A percentile compares a stretch with the other conserved stretches of the same genome.
These are phyloP conservation scores for Penicillium occitanis DNA, from an alignment of 2,329 filamentous ascomycete genomes.

Conservation along the genomic window DNA sequence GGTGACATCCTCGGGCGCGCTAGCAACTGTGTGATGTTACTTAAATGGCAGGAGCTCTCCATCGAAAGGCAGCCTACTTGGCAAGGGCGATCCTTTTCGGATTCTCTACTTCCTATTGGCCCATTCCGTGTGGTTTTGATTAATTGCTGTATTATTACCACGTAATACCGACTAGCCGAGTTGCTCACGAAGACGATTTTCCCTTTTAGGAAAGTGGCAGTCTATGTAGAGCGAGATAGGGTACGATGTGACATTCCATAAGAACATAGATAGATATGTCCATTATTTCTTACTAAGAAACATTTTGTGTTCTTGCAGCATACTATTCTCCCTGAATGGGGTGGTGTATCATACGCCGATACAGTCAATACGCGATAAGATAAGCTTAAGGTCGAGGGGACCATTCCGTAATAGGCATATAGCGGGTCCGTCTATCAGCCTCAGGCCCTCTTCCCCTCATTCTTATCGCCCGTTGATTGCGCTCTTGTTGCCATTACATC, in stretches of 20 bases:
- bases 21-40: conserved; percentile 7
- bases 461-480: background rate
- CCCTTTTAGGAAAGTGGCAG: background rate
- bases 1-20: background rate
- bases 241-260: background rate
- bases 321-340: background rate
- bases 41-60: background rate
- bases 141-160: background rate
- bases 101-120: background rate
- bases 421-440: background rate
- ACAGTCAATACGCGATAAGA: background rate
- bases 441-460: conserved; percentile 3
- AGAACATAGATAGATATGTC: background rate
- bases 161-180: background rate
- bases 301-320: background rate
- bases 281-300: background rate
- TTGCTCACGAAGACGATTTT: background rate
- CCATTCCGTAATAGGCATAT: background rate
- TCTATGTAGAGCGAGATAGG: background rate
- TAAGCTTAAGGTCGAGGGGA: background rate
- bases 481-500: background rate
- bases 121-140: background rate
- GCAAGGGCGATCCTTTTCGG: background rate
- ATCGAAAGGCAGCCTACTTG: background rate
- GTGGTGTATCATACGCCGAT: background rate